These are phyloP conservation scores for Trapa incisa DNA, from an alignment of 345 rosid genomes.

Conservation along the genomic window DNA sequence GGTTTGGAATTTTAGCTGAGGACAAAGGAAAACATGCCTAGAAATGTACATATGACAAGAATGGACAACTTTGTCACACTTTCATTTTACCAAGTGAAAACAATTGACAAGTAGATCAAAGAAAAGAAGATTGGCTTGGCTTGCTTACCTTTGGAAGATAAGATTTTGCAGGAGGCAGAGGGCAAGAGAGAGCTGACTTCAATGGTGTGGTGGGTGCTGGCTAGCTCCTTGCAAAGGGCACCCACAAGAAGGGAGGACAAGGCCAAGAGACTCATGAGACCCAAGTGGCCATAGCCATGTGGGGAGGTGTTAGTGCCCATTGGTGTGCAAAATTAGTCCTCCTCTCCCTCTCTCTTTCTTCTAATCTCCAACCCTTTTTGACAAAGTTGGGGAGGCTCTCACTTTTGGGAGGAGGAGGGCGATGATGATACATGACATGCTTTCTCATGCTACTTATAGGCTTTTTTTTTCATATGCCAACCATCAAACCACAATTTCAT, in stretches of 20 bases:
- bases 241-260: background rate
- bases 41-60: too few species aligned
- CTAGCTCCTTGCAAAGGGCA: background rate
- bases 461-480: too few species aligned
- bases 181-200: conserved; percentile 8
- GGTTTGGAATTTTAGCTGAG: too few species aligned
- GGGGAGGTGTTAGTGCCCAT: background rate
- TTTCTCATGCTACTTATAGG: too few species aligned
- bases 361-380: background rate
- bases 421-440: too few species aligned
- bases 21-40: too few species aligned
- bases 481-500: too few species aligned
- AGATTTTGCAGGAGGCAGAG: conserved; percentile 5
- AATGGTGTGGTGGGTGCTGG: conserved; percentile 1
- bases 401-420: too few species aligned
- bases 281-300: background rate
- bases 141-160: background rate
- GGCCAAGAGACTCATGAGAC: background rate
- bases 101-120: too few species aligned
- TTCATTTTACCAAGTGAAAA: too few species aligned
- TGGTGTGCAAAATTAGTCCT: background rate
- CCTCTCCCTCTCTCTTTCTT: background rate
- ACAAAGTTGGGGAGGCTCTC: background rate
- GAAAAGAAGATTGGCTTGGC: too few species aligned
- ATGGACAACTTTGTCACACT: too few species aligned